Evolutionary conservation across 306 rosid species (phyloP).

Genomic region (Castanea sativa): DNA sequence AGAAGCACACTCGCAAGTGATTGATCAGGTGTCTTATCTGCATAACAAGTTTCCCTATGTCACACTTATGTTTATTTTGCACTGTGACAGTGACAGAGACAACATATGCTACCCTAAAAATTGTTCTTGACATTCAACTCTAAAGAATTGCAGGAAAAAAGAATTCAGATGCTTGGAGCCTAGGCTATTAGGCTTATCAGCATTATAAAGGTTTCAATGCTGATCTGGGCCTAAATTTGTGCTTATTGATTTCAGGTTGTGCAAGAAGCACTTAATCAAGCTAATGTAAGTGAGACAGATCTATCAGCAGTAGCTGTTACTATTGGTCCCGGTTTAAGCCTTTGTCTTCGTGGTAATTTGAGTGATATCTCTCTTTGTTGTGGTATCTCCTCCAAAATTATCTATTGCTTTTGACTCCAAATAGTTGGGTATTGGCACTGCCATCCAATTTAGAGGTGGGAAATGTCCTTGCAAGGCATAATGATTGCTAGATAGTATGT

Average conservation of each 20-base stretch:
- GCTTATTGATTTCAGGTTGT: slow-evolving; percentile 65
- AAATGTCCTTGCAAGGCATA: not conserved
- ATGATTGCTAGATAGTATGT: not conserved
- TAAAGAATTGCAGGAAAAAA: not conserved
- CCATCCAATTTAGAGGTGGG: not conserved
- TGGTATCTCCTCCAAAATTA: not conserved
- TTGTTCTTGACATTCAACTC: not conserved
- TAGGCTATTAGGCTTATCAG: not conserved
- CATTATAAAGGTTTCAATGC: not conserved
- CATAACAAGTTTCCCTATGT: not conserved
- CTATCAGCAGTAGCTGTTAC: slow-evolving; percentile 95
- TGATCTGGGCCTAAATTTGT: slow-evolving; percentile 17
- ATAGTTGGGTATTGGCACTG: not conserved
- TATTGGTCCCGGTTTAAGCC: slow-evolving; percentile 98
- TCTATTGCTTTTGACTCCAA: not conserved
- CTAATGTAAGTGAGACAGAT: slow-evolving; percentile 69
- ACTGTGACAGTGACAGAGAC: not conserved
- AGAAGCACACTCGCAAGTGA: slow-evolving; percentile 87
- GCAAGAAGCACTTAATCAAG: slow-evolving; percentile 82
- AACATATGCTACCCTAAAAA: not conserved
- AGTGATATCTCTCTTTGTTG: not conserved
- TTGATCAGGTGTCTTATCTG: slow-evolving; percentile 61
- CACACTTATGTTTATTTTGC: not conserved
- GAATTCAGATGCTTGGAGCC: not conserved
- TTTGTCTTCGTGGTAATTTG: slow-evolving; percentile 87